These are phyloP conservation scores for Mortierella sp. DNA, from an alignment of 371 early-diverging fungal genomes.

Conservation along the genomic window DNA sequence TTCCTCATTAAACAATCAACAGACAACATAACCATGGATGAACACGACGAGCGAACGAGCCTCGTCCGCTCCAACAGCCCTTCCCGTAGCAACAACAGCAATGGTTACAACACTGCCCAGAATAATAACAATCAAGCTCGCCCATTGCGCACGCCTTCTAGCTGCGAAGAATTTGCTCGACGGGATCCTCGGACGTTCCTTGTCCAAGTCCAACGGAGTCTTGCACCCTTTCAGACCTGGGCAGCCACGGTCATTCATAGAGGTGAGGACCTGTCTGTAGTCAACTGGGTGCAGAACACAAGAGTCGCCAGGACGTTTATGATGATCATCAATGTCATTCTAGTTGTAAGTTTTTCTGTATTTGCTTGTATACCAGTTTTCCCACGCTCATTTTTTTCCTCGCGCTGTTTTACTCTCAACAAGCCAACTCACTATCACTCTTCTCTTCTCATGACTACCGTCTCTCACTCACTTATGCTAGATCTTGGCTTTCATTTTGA, in stretches of 20 bases:
- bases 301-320: constrained; percentile 38
- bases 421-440: constrained; percentile 12
- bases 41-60: constrained; percentile 37
- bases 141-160: no score
- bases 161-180: constrained; percentile 15
- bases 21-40: constrained; percentile 13
- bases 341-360: constrained; percentile 31
- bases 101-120: neutral
- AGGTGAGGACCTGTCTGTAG: constrained; percentile 13
- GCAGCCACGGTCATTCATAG: constrained; percentile 26
- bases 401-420: constrained; percentile 9
- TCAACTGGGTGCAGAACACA: constrained; percentile 42
- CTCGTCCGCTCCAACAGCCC: constrained; percentile 36
- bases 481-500: constrained; percentile 31
- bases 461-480: constrained; percentile 21
- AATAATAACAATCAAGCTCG: constrained; percentile 13
- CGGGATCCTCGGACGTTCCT: constrained; percentile 27
- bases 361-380: constrained; percentile 18
- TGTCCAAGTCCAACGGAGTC: constrained; percentile 30
- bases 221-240: constrained; percentile 37
- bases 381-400: constrained; percentile 15
- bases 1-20: neutral
- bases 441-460: constrained; percentile 14
- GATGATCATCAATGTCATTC: constrained; percentile 33
- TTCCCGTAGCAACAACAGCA: constrained; percentile 12